Base-by-base conservation (phyloP, 805 yeast species). In the Nakazawaea holstii region DNA sequence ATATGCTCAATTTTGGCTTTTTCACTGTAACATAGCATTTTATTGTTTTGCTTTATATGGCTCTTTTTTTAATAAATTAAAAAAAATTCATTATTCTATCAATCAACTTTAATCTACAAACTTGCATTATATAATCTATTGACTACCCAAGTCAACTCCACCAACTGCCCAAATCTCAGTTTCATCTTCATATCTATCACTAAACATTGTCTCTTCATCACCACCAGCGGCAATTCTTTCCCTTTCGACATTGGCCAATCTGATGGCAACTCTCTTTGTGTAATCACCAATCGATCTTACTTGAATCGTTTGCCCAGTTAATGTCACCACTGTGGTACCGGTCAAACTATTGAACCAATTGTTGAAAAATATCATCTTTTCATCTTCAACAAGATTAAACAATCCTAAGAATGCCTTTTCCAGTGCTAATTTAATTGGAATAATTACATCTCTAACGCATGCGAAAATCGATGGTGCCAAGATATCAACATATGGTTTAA, bases 371-470 rank as follows among this genome's bases (percentile, higher is more conserved):
- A 52, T 63, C 67, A 76, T 61, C 17, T 72, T 68, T 8, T 68
- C 76, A 52, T 86, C 96, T 27, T 84, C 87, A 30, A 87, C 83
- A 55, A 92, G 69, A 41, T 76, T 72, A 65, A 90, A 84, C 14
- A 89, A 60, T 1, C 87, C 79, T 54, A 91, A 62, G 62, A 77
- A 90, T 0, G 95, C 90, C 68, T 88, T 88, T 63, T 92, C 99
- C 7, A 96, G 96, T 1, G 97, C 97, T 52, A 92, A 73, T 59
- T 90, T 91, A 55, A 92, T 83, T 4, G 99, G 97, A 58, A 92
- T 88, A 41, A 87, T 72, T n/a, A 82, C 74, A 59, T 91, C 97
- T 54, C 99, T 75, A 36, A 92, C 84, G 61, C 94, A 83, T 0
- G 84, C 69, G 62, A 92, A 92, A 2, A 90, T 82, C 10, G 87